A percentile compares a stretch with the other conserved stretches of the same genome.
These are phyloP conservation scores for Fraxinus floribunda DNA, from an alignment of 305 asterid species.

Conservation along the genomic window DNA sequence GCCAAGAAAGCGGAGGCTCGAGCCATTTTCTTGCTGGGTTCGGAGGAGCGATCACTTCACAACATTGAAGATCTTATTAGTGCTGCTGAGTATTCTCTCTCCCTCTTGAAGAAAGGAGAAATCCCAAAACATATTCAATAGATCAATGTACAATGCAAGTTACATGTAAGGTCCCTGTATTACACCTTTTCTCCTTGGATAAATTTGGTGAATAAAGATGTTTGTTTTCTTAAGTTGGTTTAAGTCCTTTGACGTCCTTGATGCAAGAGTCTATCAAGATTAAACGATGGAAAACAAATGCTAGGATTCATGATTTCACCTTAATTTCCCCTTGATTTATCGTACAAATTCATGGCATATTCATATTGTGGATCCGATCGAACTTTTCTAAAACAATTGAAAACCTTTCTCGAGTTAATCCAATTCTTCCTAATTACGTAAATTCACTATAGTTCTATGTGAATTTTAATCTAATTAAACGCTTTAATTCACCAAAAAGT, in stretches of 20 bases:
- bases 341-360: not conserved
- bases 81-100: constrained; percentile 70
- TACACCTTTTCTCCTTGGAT: not conserved
- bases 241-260: not conserved
- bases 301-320: not conserved
- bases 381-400: not conserved
- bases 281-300: not conserved
- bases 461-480: not conserved
- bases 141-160: not conserved
- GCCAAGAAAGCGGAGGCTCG: constrained; percentile 77
- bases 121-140: constrained; percentile 56
- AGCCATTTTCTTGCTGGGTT: constrained; percentile 58
- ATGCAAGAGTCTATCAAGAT: not conserved
- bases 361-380: not conserved
- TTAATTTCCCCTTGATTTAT: not conserved
- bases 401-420: not conserved
- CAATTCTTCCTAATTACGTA: not conserved
- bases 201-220: not conserved
- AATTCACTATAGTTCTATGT: not conserved
- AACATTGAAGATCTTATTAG: constrained; percentile 74
- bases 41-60: constrained; percentile 72
- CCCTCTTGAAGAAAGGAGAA: constrained; percentile 56
- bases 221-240: not conserved
- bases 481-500: not conserved
- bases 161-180: not conserved